A percentile compares a stretch with the other conserved stretches of the same genome.
Evolutionary conservation across 139 green algal genomes (phyloP).

Genomic region (Pycnococcus provasolii): DNA sequence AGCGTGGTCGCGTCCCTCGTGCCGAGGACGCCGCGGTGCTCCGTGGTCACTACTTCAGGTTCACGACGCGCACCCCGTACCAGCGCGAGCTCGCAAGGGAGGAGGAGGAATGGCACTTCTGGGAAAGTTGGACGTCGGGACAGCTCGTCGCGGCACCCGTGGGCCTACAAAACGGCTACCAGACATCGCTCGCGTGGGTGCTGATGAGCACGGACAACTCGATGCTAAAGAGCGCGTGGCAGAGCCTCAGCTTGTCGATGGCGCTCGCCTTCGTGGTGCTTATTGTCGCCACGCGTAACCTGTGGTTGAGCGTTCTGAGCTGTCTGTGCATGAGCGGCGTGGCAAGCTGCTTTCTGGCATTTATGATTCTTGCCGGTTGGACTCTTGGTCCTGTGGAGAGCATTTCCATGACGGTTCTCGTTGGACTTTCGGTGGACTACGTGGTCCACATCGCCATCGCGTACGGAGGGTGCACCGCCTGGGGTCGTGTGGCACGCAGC

Average conservation of each 20-base stretch:
- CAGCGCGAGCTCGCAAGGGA: too few species aligned
- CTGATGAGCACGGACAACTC: background rate
- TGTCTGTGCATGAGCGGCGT: background rate
- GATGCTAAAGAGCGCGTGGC: background rate
- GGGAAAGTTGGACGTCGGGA: background rate
- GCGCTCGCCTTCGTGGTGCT: conserved; percentile 8
- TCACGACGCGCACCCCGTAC: too few species aligned
- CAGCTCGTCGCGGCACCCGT: background rate
- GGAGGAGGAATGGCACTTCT: background rate
- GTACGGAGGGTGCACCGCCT: conserved; percentile 7
- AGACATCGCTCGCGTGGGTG: background rate
- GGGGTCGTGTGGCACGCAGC: background rate
- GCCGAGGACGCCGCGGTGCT: too few species aligned
- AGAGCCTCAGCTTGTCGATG: background rate
- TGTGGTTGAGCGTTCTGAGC: background rate
- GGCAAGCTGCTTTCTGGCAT: background rate
- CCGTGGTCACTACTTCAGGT: too few species aligned
- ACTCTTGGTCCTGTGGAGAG: conserved; percentile 9
- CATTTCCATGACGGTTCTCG: conserved; percentile 19
- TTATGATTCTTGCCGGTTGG: conserved; percentile 6
- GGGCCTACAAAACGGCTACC: background rate
- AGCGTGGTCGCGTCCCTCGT: too few species aligned
- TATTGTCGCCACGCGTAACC: background rate
- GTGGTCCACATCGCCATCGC: conserved; percentile 7
- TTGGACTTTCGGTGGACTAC: conserved; percentile 18